These are phyloP conservation scores for Pugionium cornutum DNA, from an alignment of 345 rosid species.

Conservation along the genomic window DNA sequence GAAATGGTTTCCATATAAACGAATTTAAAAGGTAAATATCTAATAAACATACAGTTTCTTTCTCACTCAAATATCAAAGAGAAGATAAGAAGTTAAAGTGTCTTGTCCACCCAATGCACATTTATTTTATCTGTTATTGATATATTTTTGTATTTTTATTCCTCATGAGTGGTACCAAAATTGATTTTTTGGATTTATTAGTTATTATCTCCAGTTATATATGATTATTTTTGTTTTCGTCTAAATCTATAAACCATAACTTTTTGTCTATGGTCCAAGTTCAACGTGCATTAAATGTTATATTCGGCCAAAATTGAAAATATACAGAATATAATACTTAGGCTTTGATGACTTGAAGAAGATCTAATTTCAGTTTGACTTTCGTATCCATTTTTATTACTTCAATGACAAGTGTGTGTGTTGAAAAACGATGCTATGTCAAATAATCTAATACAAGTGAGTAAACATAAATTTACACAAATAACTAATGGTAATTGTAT, in stretches of 20 bases:
- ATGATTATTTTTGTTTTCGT: conserved; percentile 12
- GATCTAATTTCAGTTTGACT: conserved; percentile 3
- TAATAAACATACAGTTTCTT: too few species aligned
- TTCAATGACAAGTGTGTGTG: neutral
- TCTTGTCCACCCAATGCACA: conserved; percentile 37
- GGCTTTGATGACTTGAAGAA: conserved; percentile 19
- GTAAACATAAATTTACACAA: neutral
- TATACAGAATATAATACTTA: neutral
- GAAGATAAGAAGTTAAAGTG: conserved; percentile 35
- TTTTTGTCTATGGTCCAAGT: conserved; percentile 34
- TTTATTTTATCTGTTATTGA: neutral
- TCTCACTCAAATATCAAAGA: conserved; percentile 12
- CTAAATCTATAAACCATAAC: conserved; percentile 24
- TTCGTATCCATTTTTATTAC: conserved; percentile 2
- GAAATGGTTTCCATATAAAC: too few species aligned
- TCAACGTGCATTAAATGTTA: conserved; percentile 35
- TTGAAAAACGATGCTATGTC: neutral
- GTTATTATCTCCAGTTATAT: conserved; percentile 32
- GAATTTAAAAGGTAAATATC: too few species aligned
- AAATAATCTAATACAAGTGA: neutral
- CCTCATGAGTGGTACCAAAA: conserved; percentile 39
- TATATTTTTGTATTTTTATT: conserved; percentile 28
- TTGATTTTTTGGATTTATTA: conserved; percentile 31
- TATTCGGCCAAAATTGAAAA: conserved; percentile 25
- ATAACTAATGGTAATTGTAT: too few species aligned